Base-by-base conservation (phyloP, 2,329 filamentous ascomycete genomes). In the Pseudogymnoascus sp. region DNA sequence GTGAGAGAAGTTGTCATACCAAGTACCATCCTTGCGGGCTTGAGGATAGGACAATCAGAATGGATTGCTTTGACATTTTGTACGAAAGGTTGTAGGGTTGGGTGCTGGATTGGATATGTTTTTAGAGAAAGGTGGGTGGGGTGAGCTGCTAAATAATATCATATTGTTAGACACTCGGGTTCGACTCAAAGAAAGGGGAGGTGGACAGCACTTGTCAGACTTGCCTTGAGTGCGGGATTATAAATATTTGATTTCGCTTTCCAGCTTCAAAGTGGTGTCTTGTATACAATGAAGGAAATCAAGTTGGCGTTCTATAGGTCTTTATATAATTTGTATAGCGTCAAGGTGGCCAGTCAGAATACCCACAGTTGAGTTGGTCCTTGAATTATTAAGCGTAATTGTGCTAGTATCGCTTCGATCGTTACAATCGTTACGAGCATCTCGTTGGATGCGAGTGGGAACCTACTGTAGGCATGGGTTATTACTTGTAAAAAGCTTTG, bases 21-120 rank as follows among this genome's bases (percentile, higher is more conserved):
- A 83, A 70, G 66, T 78, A 83, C 81, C 81, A 83, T 58, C 81
- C 81, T 0, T 80, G 82, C 11, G 77, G 78, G 65, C 79, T 76
- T 39, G 80, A 83, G 41, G 78, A 80, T 29, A 83, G 77, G 23
- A 83, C 78, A 68, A 83, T 72, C 69, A 83, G 79, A 41, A 83
- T 74, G 19, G 39, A 43, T 43, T 12, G 16, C 10, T 43, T 43
- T 43, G 39, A 2, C 39, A 43, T 43, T 21, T 43, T 43, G 39
- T 43, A 43, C 19, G 19, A 43, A 43, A 43, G 16, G 10, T 21
- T 23, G 11, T 43, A 43, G 39, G 10, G 21, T 43, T 21, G 16
- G 16, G 16, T 41, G 16, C 7, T 41, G n/a, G 3, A 39, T 7
- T 41, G 8, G 38, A 41, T 6, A 10, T 41, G 16, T 41, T 41